phyloP scores from a whole-genome alignment of 306 rosid genomes.

The Biancaea sappan region DNA sequence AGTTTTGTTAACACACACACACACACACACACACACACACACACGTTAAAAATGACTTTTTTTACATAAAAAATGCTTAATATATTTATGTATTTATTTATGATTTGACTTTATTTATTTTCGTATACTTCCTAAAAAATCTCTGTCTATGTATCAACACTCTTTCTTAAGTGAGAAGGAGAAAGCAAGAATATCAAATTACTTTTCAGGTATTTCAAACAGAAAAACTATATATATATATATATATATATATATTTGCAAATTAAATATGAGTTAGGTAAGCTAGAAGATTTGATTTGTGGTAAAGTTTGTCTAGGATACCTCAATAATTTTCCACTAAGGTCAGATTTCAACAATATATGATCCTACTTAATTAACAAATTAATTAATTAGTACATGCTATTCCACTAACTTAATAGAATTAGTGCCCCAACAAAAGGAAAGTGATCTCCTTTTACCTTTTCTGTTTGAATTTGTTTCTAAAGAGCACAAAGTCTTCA shows the following conservation, averaged over 20 bases:
- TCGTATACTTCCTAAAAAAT: background rate
- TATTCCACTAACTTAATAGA: conserved; percentile 60
- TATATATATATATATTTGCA: background rate
- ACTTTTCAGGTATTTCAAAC: background rate
- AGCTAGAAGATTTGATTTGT: conserved; percentile 24
- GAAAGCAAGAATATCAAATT: background rate
- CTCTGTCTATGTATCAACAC: too few species aligned
- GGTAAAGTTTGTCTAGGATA: conserved; percentile 33
- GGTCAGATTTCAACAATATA: conserved; percentile 38
- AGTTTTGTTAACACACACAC: too few species aligned
- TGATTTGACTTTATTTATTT: background rate
- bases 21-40: too few species aligned
- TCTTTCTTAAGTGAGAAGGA: background rate
- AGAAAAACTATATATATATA: background rate
- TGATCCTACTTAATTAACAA: conserved; percentile 37
- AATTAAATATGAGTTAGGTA: conserved; percentile 28
- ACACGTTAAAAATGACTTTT: conserved; percentile 6
- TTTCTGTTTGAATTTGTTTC: conserved; percentile 47
- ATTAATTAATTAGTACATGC: conserved; percentile 28
- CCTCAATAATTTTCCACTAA: conserved; percentile 54
- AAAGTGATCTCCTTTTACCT: conserved; percentile 65
- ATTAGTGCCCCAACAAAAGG: conserved; percentile 81
- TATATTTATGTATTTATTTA: background rate
- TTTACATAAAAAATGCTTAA: background rate
- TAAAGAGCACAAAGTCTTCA: conserved; percentile 20